Percentiles rank a stretch among this genome's conserved stretches.
Evolutionary conservation across 371 early-diverging fungal genomes (phyloP).

Genomic region (Actinomortierella wolfii): DNA sequence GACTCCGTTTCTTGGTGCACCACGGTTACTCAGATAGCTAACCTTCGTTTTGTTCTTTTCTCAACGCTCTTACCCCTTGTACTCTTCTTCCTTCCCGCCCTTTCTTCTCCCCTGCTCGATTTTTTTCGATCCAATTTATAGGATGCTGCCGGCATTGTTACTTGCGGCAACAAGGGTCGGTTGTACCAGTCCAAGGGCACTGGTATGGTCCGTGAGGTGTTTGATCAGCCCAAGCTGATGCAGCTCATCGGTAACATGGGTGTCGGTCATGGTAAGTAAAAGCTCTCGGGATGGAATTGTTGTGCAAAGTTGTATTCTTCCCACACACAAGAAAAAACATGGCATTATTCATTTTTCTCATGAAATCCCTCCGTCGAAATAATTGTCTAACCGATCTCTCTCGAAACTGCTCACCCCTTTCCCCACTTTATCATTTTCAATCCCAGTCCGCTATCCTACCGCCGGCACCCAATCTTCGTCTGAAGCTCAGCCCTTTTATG

Average conservation of each 20-base stretch:
- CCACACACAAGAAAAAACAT: too few relatives aligned
- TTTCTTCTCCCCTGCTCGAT: too few relatives aligned
- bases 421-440: background rate
- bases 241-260: conserved; percentile 88
- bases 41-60: too few relatives aligned
- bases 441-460: conserved; percentile 94
- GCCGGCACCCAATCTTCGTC: conserved; percentile 93
- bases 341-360: conserved; percentile 2
- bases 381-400: background rate
- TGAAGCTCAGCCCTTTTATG: conserved; percentile 98
- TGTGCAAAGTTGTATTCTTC: background rate
- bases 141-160: conserved; percentile 98
- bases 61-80: background rate
- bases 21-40: too few relatives aligned
- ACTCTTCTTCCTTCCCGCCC: conserved; percentile 4
- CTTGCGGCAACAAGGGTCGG: conserved; percentile 94
- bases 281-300: background rate
- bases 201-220: conserved; percentile 97
- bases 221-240: conserved; percentile 76
- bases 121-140: conserved; percentile 31
- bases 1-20: too few relatives aligned
- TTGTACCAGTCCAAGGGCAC: conserved; percentile 97
- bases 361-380: background rate
- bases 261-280: conserved; percentile 90
- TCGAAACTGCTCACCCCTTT: background rate